Conservation (phyloP, 164 flowering plant species). For the Nelumbo lutea region DNA sequence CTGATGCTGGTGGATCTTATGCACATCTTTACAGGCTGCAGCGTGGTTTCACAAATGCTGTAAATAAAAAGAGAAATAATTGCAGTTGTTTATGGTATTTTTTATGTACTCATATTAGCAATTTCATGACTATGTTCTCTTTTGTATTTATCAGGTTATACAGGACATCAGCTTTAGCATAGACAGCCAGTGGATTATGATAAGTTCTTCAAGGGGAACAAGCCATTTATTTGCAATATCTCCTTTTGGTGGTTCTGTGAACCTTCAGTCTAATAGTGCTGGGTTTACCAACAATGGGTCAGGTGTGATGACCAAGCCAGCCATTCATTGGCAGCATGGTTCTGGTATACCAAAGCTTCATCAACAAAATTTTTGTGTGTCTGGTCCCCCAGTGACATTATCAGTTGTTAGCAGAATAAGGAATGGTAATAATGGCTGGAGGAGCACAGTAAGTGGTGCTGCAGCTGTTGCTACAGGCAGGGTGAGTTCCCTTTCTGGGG, state of each 20-base stretch:
- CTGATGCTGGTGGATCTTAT: constrained; percentile 36
- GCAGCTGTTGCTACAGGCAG: constrained; percentile 76
- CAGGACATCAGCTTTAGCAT: constrained; percentile 79
- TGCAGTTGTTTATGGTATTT: background rate
- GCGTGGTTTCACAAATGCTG: constrained; percentile 81
- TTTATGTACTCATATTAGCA: background rate
- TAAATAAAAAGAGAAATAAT: constrained; percentile 17
- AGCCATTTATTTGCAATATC: constrained; percentile 70
- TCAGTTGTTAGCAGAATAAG: constrained; percentile 62
- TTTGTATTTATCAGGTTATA: constrained; percentile 45
- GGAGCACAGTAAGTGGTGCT: constrained; percentile 55
- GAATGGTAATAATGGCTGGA: constrained; percentile 67
- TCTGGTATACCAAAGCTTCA: constrained; percentile 26
- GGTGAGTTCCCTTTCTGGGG: constrained; percentile 41
- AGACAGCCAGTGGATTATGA: constrained; percentile 71
- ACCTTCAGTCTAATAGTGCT: constrained; percentile 29
- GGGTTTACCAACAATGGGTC: constrained; percentile 21
- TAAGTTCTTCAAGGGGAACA: constrained; percentile 79
- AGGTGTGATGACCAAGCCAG: constrained; percentile 20
- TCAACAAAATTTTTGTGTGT: constrained; percentile 35
- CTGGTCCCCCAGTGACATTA: constrained; percentile 66
- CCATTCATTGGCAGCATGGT: constrained; percentile 26
- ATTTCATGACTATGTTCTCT: background rate
- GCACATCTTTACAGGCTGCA: constrained; percentile 72
- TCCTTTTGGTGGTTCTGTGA: constrained; percentile 47